Base-by-base conservation (phyloP, 1,284 basidiomycete species). In the Puccinia novopanici region DNA sequence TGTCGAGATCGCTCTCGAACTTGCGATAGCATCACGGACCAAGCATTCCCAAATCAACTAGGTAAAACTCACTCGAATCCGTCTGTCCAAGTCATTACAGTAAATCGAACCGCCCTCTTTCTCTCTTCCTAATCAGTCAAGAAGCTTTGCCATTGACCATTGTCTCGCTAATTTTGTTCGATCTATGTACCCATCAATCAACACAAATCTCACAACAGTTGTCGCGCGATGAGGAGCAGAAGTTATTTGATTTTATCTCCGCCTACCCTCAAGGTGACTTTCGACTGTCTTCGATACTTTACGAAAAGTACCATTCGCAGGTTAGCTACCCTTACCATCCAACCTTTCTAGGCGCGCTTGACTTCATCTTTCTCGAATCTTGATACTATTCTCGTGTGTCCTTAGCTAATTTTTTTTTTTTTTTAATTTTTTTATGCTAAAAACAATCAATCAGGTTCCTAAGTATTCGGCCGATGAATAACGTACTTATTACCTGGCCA, bases 401-500 rank as follows among this genome's bases (percentile, higher is more conserved):
- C 9, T 15, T 19, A 52, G 19, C 17, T 52, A 22, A 30, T 40
- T 19, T 6, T 17, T 9, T 27, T 34, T 30, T 45, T 27, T 17
- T 13, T 2, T 19, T n/a, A 30, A 19, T 54, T 30, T 24, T 30
- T 6, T 37, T 2, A 6, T 13, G n/a, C 19, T 6, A 22, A 22
- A 30, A 22, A 42, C 6, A 37, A 22, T 30, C 2, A 37, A 8
- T 0, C 30, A 72, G 70, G 34, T 19, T 5, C 50, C 70, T 19
- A 72, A 50, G 12, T 72, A 54, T 72, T 72, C 70, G 45, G 19
- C 70, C 45, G 34, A 37, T 8, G 24, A 72, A 72, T 72, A 72
- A 54, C 70, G 52, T 19, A n/a, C 70, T 72, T 72, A 73, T 73
- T 40, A 73, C n/a, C 54, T 68, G 13, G 42, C 42, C 67, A 22